phyloP scores from a whole-genome alignment of 495 filamentous ascomycete genomes.

The Aspergillus ellipticus region DNA sequence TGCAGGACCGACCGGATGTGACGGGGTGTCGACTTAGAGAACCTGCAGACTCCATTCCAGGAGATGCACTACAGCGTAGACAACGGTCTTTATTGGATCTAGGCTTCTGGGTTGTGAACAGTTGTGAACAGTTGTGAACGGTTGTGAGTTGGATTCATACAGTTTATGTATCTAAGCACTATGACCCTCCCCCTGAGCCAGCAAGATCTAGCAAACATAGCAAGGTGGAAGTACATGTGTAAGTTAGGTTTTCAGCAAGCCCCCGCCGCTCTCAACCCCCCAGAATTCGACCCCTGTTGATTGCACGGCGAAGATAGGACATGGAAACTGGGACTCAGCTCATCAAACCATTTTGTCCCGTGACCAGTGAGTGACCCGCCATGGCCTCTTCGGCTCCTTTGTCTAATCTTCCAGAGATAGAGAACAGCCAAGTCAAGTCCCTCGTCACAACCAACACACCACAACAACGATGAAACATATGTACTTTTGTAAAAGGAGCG shows the following conservation, averaged over 20 bases:
- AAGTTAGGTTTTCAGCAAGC: background rate
- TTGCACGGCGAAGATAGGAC: background rate
- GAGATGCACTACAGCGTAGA: no score
- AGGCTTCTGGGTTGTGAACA: no score
- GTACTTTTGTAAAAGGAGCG: background rate
- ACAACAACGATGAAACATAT: background rate
- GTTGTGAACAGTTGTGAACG: no score
- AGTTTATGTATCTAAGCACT: constrained; percentile 2
- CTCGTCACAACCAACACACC: background rate
- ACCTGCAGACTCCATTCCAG: no score
- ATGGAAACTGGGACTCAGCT: background rate
- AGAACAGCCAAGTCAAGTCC: background rate
- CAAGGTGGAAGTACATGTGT: background rate
- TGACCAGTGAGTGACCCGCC: background rate
- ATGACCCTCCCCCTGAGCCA: background rate
- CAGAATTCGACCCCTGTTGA: background rate
- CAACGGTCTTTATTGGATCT: no score
- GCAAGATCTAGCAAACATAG: constrained; percentile 4
- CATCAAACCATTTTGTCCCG: constrained; percentile 5
- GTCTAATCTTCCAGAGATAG: constrained; percentile 3
- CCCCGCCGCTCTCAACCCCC: background rate
- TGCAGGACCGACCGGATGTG: no score
- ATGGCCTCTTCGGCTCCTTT: background rate
- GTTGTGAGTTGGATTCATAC: background rate
- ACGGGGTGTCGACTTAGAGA: no score